Evolutionary conservation across 2,329 filamentous ascomycete species (phyloP).

Genomic region (Calonectria multiphialidica): DNA sequence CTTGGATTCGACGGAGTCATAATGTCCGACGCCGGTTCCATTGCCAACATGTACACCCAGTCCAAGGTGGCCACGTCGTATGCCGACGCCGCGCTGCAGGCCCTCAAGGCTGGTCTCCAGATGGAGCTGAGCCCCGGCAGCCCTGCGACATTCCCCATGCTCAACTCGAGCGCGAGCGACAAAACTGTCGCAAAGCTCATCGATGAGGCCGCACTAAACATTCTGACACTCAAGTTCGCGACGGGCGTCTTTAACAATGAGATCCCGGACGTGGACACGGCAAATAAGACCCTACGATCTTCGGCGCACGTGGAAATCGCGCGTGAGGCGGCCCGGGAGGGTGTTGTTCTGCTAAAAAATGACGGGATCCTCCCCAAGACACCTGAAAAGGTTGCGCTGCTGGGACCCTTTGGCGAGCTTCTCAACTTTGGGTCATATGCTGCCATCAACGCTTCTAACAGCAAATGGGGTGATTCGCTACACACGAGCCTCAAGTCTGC

Average conservation of each 20-base stretch:
- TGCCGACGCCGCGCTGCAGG: slow-evolving; percentile 41
- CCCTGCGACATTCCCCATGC: slow-evolving; percentile 37
- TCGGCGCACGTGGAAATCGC: slow-evolving; percentile 22
- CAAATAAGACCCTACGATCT: slow-evolving; percentile 30
- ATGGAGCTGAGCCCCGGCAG: slow-evolving; percentile 44
- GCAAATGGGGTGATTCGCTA: slow-evolving; percentile 32
- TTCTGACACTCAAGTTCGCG: slow-evolving; percentile 47
- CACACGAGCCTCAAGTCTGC: slow-evolving; percentile 27
- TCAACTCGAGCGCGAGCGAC: slow-evolving; percentile 36
- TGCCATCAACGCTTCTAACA: slow-evolving; percentile 32
- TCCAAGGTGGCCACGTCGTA: slow-evolving; percentile 44
- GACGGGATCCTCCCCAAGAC: slow-evolving; percentile 66
- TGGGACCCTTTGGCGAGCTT: slow-evolving; percentile 44
- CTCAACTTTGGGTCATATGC: slow-evolving; percentile 35
- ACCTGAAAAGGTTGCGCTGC: slow-evolving; percentile 35
- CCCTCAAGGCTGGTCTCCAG: slow-evolving; percentile 43
- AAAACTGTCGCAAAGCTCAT: slow-evolving; percentile 37
- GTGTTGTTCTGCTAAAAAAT: slow-evolving; percentile 73
- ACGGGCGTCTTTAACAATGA: slow-evolving; percentile 43
- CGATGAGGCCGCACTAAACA: slow-evolving; percentile 39
- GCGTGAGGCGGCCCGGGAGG: slow-evolving; percentile 29
- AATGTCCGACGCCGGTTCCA: slow-evolving; percentile 48
- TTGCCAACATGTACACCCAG: slow-evolving; percentile 43
- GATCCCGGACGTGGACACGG: slow-evolving; percentile 34
- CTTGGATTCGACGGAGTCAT: slow-evolving; percentile 49